Conservation (phyloP, 164 flowering plant species). For the Chimonanthus praecox region DNA sequence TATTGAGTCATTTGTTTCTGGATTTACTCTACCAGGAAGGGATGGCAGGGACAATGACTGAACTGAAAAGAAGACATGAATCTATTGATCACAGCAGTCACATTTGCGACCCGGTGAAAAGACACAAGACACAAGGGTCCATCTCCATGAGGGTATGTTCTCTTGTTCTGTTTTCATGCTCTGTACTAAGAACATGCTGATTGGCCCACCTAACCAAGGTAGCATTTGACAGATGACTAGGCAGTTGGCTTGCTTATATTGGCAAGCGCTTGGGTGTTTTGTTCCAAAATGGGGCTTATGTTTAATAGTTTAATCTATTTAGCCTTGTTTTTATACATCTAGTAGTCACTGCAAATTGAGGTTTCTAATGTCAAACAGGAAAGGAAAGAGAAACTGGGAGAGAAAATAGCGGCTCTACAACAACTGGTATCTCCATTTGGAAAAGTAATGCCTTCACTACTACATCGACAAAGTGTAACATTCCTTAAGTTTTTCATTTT, state of each 20-base stretch:
- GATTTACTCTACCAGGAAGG: slow-evolving; percentile 8
- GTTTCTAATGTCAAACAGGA: slow-evolving; percentile 37
- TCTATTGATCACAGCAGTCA: slow-evolving; percentile 36
- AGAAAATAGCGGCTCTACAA: slow-evolving; percentile 63
- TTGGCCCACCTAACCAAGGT: neutral
- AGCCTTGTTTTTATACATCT: neutral
- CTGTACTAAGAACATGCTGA: neutral
- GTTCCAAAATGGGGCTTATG: neutral
- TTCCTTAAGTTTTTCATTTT: neutral
- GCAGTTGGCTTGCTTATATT: neutral
- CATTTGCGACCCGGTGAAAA: slow-evolving; percentile 37
- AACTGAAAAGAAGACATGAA: slow-evolving; percentile 45
- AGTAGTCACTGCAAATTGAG: neutral
- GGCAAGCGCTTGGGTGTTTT: neutral
- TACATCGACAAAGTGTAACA: neutral
- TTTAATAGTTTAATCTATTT: too few species aligned
- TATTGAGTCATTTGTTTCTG: neutral
- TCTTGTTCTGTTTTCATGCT: neutral
- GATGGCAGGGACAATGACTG: slow-evolving; percentile 41
- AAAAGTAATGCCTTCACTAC: slow-evolving; percentile 41
- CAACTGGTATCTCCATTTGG: slow-evolving; percentile 94
- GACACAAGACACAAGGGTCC: slow-evolving; percentile 45
- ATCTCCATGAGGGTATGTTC: slow-evolving; percentile 46
- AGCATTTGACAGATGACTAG: neutral
- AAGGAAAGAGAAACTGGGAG: slow-evolving; percentile 77